Evolutionary conservation across 208 protist species (phyloP).

Genomic region (Trypanosoma congolense): DNA sequence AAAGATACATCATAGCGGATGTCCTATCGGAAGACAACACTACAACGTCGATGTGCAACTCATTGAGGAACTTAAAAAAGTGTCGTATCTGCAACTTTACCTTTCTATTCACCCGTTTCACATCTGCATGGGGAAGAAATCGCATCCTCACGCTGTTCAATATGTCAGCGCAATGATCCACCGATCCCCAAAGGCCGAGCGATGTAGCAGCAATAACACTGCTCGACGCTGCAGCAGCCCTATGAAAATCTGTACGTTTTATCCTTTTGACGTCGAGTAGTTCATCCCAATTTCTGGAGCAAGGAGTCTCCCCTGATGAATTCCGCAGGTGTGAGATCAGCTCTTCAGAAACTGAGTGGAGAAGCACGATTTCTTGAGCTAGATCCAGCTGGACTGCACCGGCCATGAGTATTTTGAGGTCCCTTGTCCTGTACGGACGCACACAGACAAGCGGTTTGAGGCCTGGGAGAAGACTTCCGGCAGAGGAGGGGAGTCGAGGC

Average conservation of each 20-base stretch:
- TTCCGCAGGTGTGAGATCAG: constrained; percentile 16
- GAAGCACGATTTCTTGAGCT: constrained; percentile 10
- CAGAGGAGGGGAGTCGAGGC: not conserved
- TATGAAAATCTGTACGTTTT: constrained; percentile 34
- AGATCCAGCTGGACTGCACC: constrained; percentile 27
- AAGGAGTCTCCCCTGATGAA: not conserved
- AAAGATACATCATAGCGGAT: not conserved
- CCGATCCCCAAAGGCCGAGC: constrained; percentile 49
- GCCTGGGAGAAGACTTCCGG: not conserved
- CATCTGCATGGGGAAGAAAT: constrained; percentile 28
- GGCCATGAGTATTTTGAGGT: constrained; percentile 45
- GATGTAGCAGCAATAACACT: constrained; percentile 51
- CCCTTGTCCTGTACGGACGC: constrained; percentile 36
- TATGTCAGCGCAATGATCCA: constrained; percentile 51
- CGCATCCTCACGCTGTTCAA: constrained; percentile 21
- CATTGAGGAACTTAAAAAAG: constrained; percentile 24
- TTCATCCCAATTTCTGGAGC: too few species aligned
- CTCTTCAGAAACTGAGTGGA: constrained; percentile 25
- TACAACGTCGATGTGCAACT: constrained; percentile 17
- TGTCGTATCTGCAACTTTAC: constrained; percentile 13
- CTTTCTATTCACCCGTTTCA: constrained; percentile 11
- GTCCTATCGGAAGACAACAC: constrained; percentile 13
- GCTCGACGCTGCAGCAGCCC: constrained; percentile 34
- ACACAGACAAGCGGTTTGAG: constrained; percentile 44
- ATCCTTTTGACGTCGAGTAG: too few species aligned